These are phyloP conservation scores for Phialophora chinensis DNA, from an alignment of 2,329 filamentous ascomycete genomes.

Conservation along the genomic window DNA sequence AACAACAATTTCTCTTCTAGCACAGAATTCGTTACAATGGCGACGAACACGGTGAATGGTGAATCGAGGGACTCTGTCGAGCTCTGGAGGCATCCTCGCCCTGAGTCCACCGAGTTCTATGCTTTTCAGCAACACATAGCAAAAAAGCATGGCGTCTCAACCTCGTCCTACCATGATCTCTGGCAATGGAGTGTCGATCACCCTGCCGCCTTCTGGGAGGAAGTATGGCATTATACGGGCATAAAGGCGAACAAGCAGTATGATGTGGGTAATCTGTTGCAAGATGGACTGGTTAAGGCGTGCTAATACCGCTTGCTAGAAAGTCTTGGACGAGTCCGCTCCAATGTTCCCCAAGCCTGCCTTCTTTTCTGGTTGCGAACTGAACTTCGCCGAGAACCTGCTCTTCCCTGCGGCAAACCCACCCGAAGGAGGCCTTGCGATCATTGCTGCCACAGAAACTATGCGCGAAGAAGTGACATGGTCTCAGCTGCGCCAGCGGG, in stretches of 20 bases:
- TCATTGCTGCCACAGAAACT: constrained; percentile 82
- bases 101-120: constrained; percentile 72
- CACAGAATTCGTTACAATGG: constrained; percentile 20
- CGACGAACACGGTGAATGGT: constrained; percentile 25
- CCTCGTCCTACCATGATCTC: constrained; percentile 74
- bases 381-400: constrained; percentile 96
- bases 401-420: constrained; percentile 72
- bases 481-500: constrained; percentile 78
- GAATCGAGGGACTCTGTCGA: constrained; percentile 45
- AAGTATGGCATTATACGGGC: constrained; percentile 82
- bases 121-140: constrained; percentile 74
- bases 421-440: constrained; percentile 67
- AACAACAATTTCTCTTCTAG: constrained; percentile 5
- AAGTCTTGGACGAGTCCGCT: constrained; percentile 72
- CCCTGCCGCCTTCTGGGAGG: constrained; percentile 78
- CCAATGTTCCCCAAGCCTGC: constrained; percentile 84
- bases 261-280: constrained; percentile 24
- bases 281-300: neutral
- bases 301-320: constrained; percentile 18
- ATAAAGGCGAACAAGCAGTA: constrained; percentile 71
- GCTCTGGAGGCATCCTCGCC: constrained; percentile 74
- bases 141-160: constrained; percentile 65
- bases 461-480: constrained; percentile 72
- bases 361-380: constrained; percentile 78
- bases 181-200: constrained; percentile 85